Conservation (phyloP, 2,329 filamentous ascomycete genomes). For the Sclerotinia subarctica region DNA sequence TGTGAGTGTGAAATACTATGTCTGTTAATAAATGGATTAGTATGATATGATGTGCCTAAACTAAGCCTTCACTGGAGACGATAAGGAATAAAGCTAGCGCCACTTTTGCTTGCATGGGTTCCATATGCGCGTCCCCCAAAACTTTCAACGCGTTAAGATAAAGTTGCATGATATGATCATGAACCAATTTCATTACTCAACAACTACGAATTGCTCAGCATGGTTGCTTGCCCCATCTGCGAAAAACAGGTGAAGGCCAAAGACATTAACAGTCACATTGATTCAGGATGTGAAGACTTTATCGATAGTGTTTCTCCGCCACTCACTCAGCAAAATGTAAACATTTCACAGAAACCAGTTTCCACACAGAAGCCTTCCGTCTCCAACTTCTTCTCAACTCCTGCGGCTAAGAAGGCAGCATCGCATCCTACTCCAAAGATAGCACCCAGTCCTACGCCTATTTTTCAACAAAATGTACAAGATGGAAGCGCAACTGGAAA, state of each 20-base stretch:
- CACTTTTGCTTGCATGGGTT: neutral
- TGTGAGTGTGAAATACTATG: slow-evolving; percentile 1
- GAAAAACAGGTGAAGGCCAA: slow-evolving; percentile 65
- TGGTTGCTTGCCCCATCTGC: slow-evolving; percentile 80
- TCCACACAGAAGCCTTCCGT: slow-evolving; percentile 45
- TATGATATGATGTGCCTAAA: neutral
- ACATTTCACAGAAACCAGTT: slow-evolving; percentile 45
- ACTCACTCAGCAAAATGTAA: slow-evolving; percentile 38
- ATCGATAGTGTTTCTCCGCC: slow-evolving; percentile 50
- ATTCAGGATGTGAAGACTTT: slow-evolving; percentile 72
- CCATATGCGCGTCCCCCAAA: slow-evolving; percentile 4
- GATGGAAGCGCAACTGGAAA: slow-evolving; percentile 28
- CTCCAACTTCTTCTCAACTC: slow-evolving; percentile 60
- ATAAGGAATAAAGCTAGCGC: slow-evolving; percentile 3
- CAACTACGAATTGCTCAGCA: slow-evolving; percentile 23
- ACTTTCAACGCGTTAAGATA: neutral
- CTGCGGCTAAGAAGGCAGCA: slow-evolving; percentile 52
- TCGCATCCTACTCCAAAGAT: slow-evolving; percentile 34
- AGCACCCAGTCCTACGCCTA: slow-evolving; percentile 39
- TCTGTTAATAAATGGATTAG: neutral
- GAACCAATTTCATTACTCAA: neutral
- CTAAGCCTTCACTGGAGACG: neutral
- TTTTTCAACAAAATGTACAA: slow-evolving; percentile 38
- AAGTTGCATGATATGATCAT: slow-evolving; percentile 7
- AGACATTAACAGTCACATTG: slow-evolving; percentile 87